Conservation (phyloP, 2,329 filamentous ascomycete genomes). For the Furcasterigmium sp. region DNA sequence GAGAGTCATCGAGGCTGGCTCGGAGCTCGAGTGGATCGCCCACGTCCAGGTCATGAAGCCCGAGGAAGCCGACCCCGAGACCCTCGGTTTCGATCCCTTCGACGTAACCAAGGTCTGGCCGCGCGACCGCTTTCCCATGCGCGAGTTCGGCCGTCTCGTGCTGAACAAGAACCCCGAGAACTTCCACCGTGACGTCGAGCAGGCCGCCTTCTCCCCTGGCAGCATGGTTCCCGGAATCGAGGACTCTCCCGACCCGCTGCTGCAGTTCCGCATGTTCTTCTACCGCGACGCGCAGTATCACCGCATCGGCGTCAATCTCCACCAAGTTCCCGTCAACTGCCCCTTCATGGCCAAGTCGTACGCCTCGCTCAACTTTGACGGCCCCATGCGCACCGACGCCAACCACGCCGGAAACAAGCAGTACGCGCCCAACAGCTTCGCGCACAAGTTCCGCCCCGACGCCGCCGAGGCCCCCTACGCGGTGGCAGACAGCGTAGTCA, state of each 20-base stretch:
- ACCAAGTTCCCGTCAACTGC: constrained; percentile 35
- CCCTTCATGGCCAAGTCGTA: constrained; percentile 14
- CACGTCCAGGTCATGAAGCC: constrained; percentile 50
- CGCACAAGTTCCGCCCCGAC: not conserved
- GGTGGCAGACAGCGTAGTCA: no score
- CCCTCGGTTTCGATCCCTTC: constrained; percentile 40
- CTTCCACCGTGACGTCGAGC: constrained; percentile 44
- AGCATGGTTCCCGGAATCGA: constrained; percentile 45
- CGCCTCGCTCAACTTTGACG: constrained; percentile 18
- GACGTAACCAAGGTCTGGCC: constrained; percentile 54
- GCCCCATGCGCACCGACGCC: constrained; percentile 16
- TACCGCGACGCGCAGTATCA: constrained; percentile 46
- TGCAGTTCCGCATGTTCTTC: constrained; percentile 44
- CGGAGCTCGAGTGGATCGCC: constrained; percentile 45
- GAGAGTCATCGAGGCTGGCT: constrained; percentile 33
- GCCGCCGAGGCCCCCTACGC: constrained; percentile 15
- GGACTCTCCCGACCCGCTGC: constrained; percentile 37
- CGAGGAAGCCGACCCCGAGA: constrained; percentile 38
- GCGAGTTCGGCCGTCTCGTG: constrained; percentile 42
- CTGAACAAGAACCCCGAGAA: constrained; percentile 45
- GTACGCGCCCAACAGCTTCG: constrained; percentile 12
- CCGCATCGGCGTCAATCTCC: constrained; percentile 46
- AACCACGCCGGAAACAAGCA: constrained; percentile 21
- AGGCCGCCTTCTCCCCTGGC: constrained; percentile 44
- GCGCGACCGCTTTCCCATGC: constrained; percentile 40